Base-by-base conservation (phyloP, 2,329 filamentous ascomycete species). In the Gnomoniopsis smithogilvyi region DNA sequence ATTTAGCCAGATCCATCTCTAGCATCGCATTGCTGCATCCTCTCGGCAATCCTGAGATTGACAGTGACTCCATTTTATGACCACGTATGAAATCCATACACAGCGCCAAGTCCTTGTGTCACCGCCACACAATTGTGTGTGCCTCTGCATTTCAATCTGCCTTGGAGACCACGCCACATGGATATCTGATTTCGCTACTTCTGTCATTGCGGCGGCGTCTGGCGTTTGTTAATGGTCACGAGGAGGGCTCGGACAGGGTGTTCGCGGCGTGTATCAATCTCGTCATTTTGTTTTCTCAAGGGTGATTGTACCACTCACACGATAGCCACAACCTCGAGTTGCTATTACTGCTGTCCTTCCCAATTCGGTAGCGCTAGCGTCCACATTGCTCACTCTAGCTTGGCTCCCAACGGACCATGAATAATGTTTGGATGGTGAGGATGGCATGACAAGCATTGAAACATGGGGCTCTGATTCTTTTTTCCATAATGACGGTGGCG, bases 141-240 rank as follows among this genome's bases (percentile, higher is more conserved):
- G 51, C 45, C 50, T 58, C 38, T 58, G 51, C 56, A 61, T 55
- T 56, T 34, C 51, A 33, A 14, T 38, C 34, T 59, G 33, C 12
- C 34, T n/a, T 58, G 56, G 45, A 57, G 54, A 47, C 48, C n/a
- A 38, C 50, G 57, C 53, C 49, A 41, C 50, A 56, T 49, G 43
- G 57, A 52, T 38, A 26, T 57, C 50, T 54, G 61, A 61, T 63
- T 54, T 61, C 55, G 59, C 61, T 59, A 49, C 52, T 59, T 49
- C 47, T 59, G 58, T 63, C 59, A 59, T 61, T 59, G 59, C 61
- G 61, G 59, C 59, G 61, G 61, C 59, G 61, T 63, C 45, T 33
- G 61, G 61, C 51, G 61, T 63, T 59, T 49, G 51, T 54, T 49
- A 58, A 56, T 36, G 58, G 61, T 49, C 58, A 38, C 48, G 33